phyloP scores from a whole-genome alignment of 2,329 filamentous ascomycete species.

The Hortaea werneckii region DNA sequence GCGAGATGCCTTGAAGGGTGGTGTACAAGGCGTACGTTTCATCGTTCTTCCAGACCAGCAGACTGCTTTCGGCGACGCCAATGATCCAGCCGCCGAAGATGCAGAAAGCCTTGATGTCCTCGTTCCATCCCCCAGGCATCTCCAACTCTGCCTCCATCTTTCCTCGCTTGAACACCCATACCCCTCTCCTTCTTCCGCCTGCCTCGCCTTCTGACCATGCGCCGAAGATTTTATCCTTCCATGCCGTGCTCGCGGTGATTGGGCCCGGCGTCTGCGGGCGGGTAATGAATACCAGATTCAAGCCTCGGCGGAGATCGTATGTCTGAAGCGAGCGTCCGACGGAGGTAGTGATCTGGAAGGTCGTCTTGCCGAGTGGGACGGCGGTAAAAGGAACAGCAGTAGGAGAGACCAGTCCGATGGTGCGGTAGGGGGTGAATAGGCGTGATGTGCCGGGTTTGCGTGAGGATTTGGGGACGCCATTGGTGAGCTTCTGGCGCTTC shows the following conservation, averaged over 20 bases:
- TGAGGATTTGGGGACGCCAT: conserved; percentile 13
- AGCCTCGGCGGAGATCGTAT: conserved; percentile 81
- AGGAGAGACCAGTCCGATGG: conserved; percentile 84
- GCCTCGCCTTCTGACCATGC: conserved; percentile 50
- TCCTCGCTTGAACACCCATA: conserved; percentile 89
- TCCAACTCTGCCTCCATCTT: conserved; percentile 71
- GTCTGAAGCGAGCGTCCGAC: conserved; percentile 86
- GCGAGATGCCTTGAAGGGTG: conserved; percentile 54
- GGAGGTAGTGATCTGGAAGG: conserved; percentile 94
- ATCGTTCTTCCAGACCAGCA: conserved; percentile 82
- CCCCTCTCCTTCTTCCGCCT: conserved; percentile 46
- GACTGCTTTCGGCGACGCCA: conserved; percentile 60
- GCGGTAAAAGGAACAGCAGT: conserved; percentile 84
- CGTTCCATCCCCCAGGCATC: conserved; percentile 52
- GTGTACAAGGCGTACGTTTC: conserved; percentile 78
- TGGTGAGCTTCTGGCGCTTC: conserved; percentile 63
- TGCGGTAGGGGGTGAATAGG: conserved; percentile 93
- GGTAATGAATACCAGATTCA: conserved; percentile 89
- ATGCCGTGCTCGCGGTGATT: conserved; percentile 79
- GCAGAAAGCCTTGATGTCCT: conserved; percentile 67
- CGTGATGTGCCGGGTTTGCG: conserved; percentile 43
- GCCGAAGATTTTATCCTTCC: conserved; percentile 79
- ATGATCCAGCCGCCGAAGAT: conserved; percentile 89
- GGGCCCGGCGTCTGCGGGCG: conserved; percentile 75
- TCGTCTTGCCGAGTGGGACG: conserved; percentile 80